Conservation (phyloP, 225 moss, liverwort and hornwort genomes). For the Climacium dendroides region DNA sequence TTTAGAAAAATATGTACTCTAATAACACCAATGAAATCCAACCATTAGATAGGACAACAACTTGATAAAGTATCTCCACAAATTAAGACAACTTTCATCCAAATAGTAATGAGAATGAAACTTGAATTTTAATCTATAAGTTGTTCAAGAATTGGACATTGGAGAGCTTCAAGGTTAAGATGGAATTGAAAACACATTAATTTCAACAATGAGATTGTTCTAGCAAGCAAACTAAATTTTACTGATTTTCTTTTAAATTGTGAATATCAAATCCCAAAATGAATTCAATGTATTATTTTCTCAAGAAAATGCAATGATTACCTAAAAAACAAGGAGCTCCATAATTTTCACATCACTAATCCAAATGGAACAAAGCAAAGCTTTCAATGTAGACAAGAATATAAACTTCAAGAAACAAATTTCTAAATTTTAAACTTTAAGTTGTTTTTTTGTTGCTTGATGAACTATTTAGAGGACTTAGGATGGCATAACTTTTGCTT, state of each 20-base stretch:
- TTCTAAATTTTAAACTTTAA: background rate
- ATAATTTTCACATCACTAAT: background rate
- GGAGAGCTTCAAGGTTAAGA: no score
- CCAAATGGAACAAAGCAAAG: background rate
- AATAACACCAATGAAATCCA: no score
- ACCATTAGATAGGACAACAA: no score
- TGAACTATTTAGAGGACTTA: background rate
- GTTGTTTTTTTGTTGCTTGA: background rate
- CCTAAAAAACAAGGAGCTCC: rapidly evolving
- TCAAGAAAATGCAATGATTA: background rate
- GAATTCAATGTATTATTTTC: background rate
- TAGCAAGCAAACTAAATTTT: background rate
- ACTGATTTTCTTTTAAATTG: rapidly evolving
- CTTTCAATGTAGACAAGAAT: background rate
- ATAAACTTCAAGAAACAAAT: background rate
- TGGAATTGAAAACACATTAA: background rate
- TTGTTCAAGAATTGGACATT: no score
- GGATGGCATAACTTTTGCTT: background rate
- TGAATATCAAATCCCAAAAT: rapidly evolving
- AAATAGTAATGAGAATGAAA: no score
- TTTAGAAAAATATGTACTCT: no score
- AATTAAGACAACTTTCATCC: no score
- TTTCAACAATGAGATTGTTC: background rate
- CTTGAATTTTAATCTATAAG: no score
- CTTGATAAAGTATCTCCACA: no score